Conservation (phyloP, 2,329 filamentous ascomycete species). For the Corniculantispora saksenae region DNA sequence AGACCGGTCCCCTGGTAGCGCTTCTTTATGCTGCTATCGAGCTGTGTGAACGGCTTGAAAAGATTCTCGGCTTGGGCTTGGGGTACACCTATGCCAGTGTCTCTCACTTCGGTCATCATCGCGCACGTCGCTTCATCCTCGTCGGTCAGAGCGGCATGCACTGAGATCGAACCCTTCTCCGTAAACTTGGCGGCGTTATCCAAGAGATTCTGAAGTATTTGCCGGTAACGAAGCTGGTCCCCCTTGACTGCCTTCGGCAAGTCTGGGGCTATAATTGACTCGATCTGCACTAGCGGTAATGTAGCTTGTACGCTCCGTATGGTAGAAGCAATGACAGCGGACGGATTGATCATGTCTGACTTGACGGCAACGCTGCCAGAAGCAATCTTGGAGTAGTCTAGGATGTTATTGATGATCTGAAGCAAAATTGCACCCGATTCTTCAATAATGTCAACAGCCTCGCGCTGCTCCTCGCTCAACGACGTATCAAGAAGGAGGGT, state of each 20-base stretch:
- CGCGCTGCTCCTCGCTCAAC: conserved; percentile 54
- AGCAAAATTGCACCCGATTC: conserved; percentile 60
- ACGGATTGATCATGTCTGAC: conserved; percentile 52
- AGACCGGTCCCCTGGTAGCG: conserved; percentile 58
- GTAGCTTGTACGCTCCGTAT: conserved; percentile 50
- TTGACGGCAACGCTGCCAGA: conserved; percentile 61
- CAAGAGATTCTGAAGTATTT: conserved; percentile 63
- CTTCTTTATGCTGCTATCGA: conserved; percentile 54
- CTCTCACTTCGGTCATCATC: conserved; percentile 53
- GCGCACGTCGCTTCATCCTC: conserved; percentile 45
- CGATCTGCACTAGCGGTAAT: conserved; percentile 48
- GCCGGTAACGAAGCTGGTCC: conserved; percentile 61
- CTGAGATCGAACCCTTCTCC: conserved; percentile 51
- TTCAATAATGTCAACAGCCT: conserved; percentile 58
- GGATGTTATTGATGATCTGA: conserved; percentile 64
- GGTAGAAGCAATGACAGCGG: conserved; percentile 48
- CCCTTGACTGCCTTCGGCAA: conserved; percentile 54
- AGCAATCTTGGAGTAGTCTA: conserved; percentile 66
- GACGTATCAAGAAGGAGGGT: conserved; percentile 56
- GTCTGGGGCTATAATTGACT: conserved; percentile 43
- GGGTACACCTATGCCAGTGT: conserved; percentile 56
- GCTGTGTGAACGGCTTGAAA: conserved; percentile 58
- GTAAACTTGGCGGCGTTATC: conserved; percentile 65
- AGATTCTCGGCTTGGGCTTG: conserved; percentile 46
- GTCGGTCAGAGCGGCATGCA: conserved; percentile 41